Base-by-base conservation (phyloP, 2,329 filamentous ascomycete genomes). In the Trichoderma guizhouense region DNA sequence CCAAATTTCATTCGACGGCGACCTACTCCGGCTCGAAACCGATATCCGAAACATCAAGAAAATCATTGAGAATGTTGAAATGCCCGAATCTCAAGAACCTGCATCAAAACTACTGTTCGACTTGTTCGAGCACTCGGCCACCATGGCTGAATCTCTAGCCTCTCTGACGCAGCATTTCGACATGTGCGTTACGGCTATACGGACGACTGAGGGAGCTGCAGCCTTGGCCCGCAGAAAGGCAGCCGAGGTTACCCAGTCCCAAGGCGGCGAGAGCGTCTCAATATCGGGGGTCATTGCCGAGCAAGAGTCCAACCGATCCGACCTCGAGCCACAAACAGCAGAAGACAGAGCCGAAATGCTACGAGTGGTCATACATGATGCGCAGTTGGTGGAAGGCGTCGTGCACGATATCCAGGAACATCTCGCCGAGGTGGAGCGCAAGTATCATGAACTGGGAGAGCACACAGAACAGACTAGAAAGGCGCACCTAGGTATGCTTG, bases 151-250 rank as follows among this genome's bases (percentile, higher is more conserved):
- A 71, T 87, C 94, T 6, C 88, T 98, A 2, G 89, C 93, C 71
- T 94, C 92, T 1, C 84, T 98, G 5, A 94, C 94, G 8, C 89
- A 88, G 30, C 95, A 98, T 82, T 98, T 97, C 79, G 95, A 98
- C 80, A 89, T 97, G 74, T 98, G 95, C 80, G 93, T 97, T 15
- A 95, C 92, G 1, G 95, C 95, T 1, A 91, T 98, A 57, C 93
- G 94, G 72, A 94, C 95, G 65, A 98, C 95, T 3, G 94, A 97
- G 82, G 92, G 92, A 34, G 92, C 91, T 6, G 90, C 90, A 14
- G 91, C 90, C 6, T 84, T 91, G 60, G 92, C 91, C 7, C 88
- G 90, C 12, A 87, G 88, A 65, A 91, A 89, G 74, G 91, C 90
- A 0, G 91, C 91, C 57, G 91, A 93, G 75, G 87, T 87, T 34